These are phyloP conservation scores for Trametes cubensis DNA, from an alignment of 768 basidiomycete genomes.

Conservation along the genomic window DNA sequence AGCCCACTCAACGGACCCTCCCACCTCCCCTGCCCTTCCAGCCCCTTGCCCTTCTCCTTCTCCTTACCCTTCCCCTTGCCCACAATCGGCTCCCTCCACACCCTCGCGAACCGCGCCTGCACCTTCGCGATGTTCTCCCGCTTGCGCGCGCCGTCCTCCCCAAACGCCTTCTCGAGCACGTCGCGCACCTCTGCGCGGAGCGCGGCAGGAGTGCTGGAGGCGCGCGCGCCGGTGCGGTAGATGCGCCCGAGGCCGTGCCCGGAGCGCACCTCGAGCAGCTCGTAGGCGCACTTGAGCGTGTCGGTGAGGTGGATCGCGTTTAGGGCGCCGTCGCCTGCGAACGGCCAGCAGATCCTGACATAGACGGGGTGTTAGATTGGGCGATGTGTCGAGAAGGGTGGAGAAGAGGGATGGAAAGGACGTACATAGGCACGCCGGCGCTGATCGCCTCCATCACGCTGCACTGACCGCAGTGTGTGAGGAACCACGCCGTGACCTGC, in stretches of 20 bases:
- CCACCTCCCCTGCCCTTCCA: no score
- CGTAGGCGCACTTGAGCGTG: slow-evolving; percentile 30
- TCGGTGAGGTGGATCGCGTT: slow-evolving; percentile 29
- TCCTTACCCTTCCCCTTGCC: neutral
- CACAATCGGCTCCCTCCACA: slow-evolving; percentile 1
- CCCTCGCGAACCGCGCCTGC: neutral
- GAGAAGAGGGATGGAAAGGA: neutral
- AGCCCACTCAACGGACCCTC: no score
- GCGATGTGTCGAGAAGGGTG: no score
- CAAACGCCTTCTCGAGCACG: slow-evolving; percentile 25
- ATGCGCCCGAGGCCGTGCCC: slow-evolving; percentile 23
- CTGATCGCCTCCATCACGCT: slow-evolving; percentile 27
- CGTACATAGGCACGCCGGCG: slow-evolving; percentile 28
- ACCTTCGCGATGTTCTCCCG: slow-evolving; percentile 7
- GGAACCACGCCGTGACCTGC: slow-evolving; percentile 22
- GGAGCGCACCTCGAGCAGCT: slow-evolving; percentile 31
- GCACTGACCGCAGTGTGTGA: slow-evolving; percentile 22
- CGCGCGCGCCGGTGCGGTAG: slow-evolving; percentile 22
- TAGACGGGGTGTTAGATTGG: neutral
- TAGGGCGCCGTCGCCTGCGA: slow-evolving; percentile 28
- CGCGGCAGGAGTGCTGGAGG: slow-evolving; percentile 20
- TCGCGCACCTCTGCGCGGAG: slow-evolving; percentile 15
- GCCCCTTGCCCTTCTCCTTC: no score
- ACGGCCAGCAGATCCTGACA: slow-evolving; percentile 34
- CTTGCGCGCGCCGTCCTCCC: slow-evolving; percentile 22